Evolutionary conservation across 1,284 basidiomycete species (phyloP).

Genomic region (Ustilago nuda): DNA sequence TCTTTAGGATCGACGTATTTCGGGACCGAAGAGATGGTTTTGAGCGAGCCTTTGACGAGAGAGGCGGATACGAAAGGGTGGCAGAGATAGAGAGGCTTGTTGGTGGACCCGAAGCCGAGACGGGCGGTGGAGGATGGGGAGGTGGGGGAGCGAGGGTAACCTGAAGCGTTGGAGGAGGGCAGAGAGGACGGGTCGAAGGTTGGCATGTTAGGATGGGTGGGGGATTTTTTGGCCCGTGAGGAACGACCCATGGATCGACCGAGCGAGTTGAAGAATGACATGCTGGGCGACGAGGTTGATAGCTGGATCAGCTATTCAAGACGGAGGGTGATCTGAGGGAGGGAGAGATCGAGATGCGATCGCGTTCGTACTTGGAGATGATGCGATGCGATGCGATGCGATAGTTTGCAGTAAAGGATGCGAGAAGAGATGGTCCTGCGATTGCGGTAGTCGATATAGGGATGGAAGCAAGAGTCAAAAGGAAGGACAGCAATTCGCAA

Average conservation of each 20-base stretch:
- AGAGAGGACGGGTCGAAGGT: constrained; percentile 44
- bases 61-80: constrained; percentile 88
- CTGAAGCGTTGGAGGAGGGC: constrained; percentile 18
- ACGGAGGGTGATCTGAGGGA: no score
- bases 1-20: constrained; percentile 78
- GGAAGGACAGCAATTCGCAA: neutral
- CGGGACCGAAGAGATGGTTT: constrained; percentile 96
- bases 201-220: constrained; percentile 53
- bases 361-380: neutral
- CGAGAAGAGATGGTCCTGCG: neutral
- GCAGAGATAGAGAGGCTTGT: constrained; percentile 68
- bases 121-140: constrained; percentile 11
- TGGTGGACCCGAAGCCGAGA: constrained; percentile 21
- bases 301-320: no score
- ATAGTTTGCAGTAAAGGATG: neutral
- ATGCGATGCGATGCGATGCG: neutral
- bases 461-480: neutral
- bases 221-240: constrained; percentile 59
- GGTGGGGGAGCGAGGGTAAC: constrained; percentile 32
- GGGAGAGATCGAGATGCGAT: neutral
- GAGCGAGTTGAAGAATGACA: constrained; percentile 65
- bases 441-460: neutral
- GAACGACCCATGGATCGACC: constrained; percentile 66
- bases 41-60: constrained; percentile 97
- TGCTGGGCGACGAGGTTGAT: constrained; percentile 5